Evolutionary conservation across 2,329 filamentous ascomycete genomes (phyloP), one percentile per base, ranked within the genome.

Genomic region (Exophiala calicioides): DNA sequence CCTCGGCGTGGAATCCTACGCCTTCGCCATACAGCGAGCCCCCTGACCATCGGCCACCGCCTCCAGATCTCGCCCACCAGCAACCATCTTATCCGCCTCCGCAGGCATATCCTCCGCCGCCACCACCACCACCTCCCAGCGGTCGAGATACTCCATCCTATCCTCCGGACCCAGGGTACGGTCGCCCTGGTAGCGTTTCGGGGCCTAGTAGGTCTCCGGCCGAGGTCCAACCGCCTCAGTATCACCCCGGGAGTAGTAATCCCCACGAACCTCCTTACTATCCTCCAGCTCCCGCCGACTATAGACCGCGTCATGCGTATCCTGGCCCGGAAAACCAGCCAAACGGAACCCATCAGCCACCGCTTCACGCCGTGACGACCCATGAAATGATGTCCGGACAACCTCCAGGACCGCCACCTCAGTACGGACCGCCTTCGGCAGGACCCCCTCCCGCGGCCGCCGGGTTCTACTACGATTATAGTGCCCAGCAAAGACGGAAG

Each of bases 331-430:
- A 57, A n/a, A 40, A 24, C 27, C 56, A 53, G 36, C 40, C 52
- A 13, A 55, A 55, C 53, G 57, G 47, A 39, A 44, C 47, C 31
- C 57, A 55, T 40, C 57, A 44, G 12, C 48, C 48, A 26, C 44
- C 50, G 3, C 52, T 57, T 27, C 57, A 59, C 41, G 50, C 54
- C 16, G 34, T 54, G 32, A 58, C 57, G 18, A 50, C 47, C 24
- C 57, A 57, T 55, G 57, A 59, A 23, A 54, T 58, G 50, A 59
- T 59, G 57, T 39, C 49, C 12, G 47, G 37, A 20, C 52, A 54
- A 23, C 49, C 54, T 29, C 50, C 37, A 18, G 46, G 40, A 9
- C 55, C 38, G 19, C 44, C 53, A 15, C 27, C 50, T 9, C 49
- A 44, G 15, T 52, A 54, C 27, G 55, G 56, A 12, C 53, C 53